phyloP scores from a whole-genome alignment of 148 eudicot genomes.

The Rhododendron ferrugineum region DNA sequence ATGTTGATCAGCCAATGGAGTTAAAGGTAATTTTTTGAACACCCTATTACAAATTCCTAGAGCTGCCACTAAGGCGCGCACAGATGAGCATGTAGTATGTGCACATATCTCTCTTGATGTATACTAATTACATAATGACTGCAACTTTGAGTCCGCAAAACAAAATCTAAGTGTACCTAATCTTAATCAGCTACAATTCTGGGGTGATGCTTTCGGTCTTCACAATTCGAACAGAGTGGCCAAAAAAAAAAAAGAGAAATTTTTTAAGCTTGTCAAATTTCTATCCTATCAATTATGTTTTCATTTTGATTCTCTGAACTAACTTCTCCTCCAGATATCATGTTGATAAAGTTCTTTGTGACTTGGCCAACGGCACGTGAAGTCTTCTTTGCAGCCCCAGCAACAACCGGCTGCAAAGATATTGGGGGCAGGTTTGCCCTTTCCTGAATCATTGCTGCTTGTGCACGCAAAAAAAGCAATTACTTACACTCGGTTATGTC shows the following conservation, averaged over 20 bases:
- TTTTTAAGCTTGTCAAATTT: constrained; percentile 2
- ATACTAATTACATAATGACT: neutral
- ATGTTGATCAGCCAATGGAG: too few species aligned
- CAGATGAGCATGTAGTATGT: neutral
- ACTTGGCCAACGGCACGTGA: constrained; percentile 71
- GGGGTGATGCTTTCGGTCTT: neutral
- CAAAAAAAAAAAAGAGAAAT: neutral
- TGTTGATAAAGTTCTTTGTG: constrained; percentile 45
- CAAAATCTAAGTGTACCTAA: neutral
- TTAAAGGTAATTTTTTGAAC: too few species aligned
- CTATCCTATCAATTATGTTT: constrained; percentile 29
- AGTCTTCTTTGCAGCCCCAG: constrained; percentile 84
- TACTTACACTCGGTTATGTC: constrained; percentile 2
- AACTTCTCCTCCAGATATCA: constrained; percentile 46
- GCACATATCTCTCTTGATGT: neutral
- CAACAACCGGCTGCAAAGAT: constrained; percentile 68
- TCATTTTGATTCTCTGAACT: constrained; percentile 32
- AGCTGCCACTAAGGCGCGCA: too few species aligned
- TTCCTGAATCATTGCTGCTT: constrained; percentile 82
- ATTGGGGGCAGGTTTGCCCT: constrained; percentile 76
- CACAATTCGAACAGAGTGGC: neutral
- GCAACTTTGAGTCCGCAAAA: neutral
- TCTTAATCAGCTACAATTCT: neutral
- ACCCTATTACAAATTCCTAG: too few species aligned
- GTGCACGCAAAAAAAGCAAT: constrained; percentile 1